phyloP scores from a whole-genome alignment of 2,329 filamentous ascomycete species.

The Celoporthe dispersa region DNA sequence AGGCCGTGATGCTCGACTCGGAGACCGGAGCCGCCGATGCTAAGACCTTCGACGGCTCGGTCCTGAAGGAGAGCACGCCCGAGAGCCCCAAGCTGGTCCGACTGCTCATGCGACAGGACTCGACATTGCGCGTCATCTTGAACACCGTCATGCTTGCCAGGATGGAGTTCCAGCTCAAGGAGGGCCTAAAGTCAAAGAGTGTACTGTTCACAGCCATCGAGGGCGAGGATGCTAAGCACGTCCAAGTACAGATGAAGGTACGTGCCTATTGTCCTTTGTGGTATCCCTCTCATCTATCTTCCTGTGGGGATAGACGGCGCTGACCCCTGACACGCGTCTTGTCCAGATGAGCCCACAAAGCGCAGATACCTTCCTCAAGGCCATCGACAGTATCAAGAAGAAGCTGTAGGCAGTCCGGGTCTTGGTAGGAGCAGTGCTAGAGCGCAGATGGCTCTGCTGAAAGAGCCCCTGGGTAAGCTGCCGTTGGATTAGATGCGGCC shows the following conservation, averaged over 20 bases:
- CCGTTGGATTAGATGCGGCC: neutral
- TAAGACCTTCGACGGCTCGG: constrained; percentile 60
- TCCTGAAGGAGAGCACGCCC: constrained; percentile 48
- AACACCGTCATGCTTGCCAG: constrained; percentile 81
- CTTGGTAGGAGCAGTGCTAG: neutral
- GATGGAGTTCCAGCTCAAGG: constrained; percentile 79
- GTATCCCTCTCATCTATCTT: neutral
- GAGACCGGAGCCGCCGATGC: constrained; percentile 54
- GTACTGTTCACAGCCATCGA: constrained; percentile 70
- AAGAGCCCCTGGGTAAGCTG: neutral
- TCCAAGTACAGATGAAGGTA: constrained; percentile 67
- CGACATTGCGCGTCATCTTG: constrained; percentile 82
- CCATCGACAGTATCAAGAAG: constrained; percentile 54
- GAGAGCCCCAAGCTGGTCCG: constrained; percentile 59
- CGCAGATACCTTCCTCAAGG: constrained; percentile 56
- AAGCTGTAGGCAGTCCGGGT: constrained; percentile 43
- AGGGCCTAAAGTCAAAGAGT: constrained; percentile 71
- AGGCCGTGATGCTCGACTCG: constrained; percentile 57
- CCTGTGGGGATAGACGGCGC: neutral
- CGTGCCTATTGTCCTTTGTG: constrained; percentile 31
- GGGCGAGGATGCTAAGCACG: constrained; percentile 56
- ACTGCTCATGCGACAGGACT: constrained; percentile 89
- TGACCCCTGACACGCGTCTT: constrained; percentile 3
- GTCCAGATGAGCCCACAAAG: constrained; percentile 57
- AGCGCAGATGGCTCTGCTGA: neutral